Percentiles rank a stretch among this genome's conserved stretches.
Conservation (phyloP, 2,329 filamentous ascomycete species). For the Xylaria hypoxylon region DNA sequence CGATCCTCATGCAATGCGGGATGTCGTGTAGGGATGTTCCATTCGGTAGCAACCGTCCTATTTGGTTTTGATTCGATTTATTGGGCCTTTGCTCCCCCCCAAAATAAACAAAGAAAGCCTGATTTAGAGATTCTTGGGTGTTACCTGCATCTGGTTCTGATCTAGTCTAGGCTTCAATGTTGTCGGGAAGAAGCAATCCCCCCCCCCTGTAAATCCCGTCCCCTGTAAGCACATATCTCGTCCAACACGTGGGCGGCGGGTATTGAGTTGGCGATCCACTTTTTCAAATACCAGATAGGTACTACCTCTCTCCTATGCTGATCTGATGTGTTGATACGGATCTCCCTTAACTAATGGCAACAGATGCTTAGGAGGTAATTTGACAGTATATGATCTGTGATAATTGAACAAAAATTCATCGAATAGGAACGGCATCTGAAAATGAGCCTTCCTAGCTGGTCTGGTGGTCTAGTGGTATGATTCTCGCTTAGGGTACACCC, state of each 20-base stretch:
- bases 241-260: conserved; percentile 5
- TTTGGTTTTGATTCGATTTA: no score
- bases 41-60: background rate
- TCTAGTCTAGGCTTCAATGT: no score
- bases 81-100: background rate
- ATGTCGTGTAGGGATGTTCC: conserved; percentile 26
- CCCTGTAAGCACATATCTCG: background rate
- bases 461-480: conserved; percentile 76
- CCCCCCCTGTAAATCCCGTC: background rate
- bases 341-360: no score
- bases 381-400: no score
- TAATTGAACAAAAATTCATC: no score
- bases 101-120: conserved; percentile 7
- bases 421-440: no score
- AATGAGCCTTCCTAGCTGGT: conserved; percentile 44
- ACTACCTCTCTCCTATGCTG: no score
- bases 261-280: background rate
- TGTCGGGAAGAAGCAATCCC: background rate
- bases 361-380: no score
- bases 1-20: conserved; percentile 28
- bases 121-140: no score
- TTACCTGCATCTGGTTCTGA: no score
- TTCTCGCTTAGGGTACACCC: conserved; percentile 72
- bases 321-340: no score
- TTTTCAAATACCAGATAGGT: no score